Percentiles rank a stretch among this genome's conserved stretches.
Evolutionary conservation across 306 rosid species (phyloP).

Genomic region (Fragaria vesca): DNA sequence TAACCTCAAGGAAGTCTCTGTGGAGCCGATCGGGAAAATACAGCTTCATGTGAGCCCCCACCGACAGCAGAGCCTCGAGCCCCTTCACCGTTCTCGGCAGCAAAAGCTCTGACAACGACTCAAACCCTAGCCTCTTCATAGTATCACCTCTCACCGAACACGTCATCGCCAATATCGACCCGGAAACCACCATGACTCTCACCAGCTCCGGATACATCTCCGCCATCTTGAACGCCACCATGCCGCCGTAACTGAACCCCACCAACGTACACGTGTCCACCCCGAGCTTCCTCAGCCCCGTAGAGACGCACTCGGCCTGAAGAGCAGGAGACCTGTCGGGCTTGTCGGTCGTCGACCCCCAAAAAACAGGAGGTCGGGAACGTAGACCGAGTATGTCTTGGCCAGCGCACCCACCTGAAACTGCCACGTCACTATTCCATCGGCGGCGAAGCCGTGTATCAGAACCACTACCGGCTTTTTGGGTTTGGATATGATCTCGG

Average conservation of each 20-base stretch:
- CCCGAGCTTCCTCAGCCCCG: constrained; percentile 58
- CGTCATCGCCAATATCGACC: constrained; percentile 46
- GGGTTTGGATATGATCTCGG: constrained; percentile 31
- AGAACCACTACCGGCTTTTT: constrained; percentile 67
- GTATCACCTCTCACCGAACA: constrained; percentile 30
- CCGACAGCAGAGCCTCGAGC: constrained; percentile 46
- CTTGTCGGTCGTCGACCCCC: constrained; percentile 67
- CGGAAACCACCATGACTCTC: constrained; percentile 44
- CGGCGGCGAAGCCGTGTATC: constrained; percentile 77
- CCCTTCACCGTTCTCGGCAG: constrained; percentile 55
- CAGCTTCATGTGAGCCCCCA: constrained; percentile 50
- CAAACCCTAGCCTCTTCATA: constrained; percentile 42
- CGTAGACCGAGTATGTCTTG: constrained; percentile 57
- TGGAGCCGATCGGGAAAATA: constrained; percentile 52
- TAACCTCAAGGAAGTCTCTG: constrained; percentile 63
- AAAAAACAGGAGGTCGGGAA: constrained; percentile 80
- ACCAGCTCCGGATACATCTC: constrained; percentile 60
- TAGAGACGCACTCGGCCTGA: constrained; percentile 75
- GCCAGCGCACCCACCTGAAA: constrained; percentile 54
- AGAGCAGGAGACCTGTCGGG: constrained; percentile 49
- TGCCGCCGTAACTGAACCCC: constrained; percentile 85
- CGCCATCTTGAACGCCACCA: constrained; percentile 75
- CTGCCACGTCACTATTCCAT: constrained; percentile 85
- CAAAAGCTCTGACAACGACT: constrained; percentile 62
- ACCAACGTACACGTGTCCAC: constrained; percentile 65